These are phyloP conservation scores for Fagus sylvatica DNA, from an alignment of 306 rosid genomes.

Conservation along the genomic window DNA sequence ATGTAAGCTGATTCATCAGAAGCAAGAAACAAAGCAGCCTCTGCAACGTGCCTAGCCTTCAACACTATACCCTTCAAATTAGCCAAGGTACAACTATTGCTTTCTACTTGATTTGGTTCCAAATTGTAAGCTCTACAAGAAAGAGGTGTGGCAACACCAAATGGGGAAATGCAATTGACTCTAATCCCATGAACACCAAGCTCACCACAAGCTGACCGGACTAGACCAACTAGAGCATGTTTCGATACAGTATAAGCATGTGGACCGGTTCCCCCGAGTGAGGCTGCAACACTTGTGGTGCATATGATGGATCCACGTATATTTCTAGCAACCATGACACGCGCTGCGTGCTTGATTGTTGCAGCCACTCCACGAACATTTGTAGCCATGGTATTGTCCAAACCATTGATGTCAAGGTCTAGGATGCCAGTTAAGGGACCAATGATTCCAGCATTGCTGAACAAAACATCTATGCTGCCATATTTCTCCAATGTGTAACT, in stretches of 20 bases:
- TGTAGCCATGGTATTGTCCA: constrained; percentile 59
- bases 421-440: constrained; percentile 61
- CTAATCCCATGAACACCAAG: constrained; percentile 78
- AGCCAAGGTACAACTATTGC: constrained; percentile 31
- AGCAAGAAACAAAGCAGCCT: constrained; percentile 85
- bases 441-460: constrained; percentile 82
- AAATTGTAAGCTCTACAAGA: constrained; percentile 51
- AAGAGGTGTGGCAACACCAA: constrained; percentile 81
- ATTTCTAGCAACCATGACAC: constrained; percentile 62
- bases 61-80: constrained; percentile 74
- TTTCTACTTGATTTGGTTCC: constrained; percentile 54
- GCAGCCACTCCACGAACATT: constrained; percentile 75
- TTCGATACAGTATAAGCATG: constrained; percentile 62
- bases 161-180: constrained; percentile 81
- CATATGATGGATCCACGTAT: constrained; percentile 73
- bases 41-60: constrained; percentile 70
- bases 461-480: constrained; percentile 63
- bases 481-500: constrained; percentile 53
- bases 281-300: constrained; percentile 72
- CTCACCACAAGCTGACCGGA: constrained; percentile 66
- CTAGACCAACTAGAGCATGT: constrained; percentile 72
- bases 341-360: constrained; percentile 63
- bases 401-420: constrained; percentile 61
- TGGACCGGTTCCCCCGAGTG: constrained; percentile 69
- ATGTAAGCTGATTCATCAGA: constrained; percentile 70